phyloP scores from a whole-genome alignment of 176 grass and related monocot genomes.

The Puya raimondii region DNA sequence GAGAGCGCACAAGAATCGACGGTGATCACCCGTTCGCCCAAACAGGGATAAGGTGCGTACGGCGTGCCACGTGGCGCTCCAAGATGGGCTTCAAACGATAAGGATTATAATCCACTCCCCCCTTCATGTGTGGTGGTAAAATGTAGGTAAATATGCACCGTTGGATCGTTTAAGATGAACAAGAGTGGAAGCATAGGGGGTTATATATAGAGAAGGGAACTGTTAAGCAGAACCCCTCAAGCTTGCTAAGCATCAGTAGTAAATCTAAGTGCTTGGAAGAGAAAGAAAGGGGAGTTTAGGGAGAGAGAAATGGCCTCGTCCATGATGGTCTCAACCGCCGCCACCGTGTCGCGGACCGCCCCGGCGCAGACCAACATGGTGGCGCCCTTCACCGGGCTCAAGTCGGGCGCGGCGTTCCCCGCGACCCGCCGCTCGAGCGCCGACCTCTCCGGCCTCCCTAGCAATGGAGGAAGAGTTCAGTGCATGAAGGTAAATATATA shows the following conservation, averaged over 20 bases:
- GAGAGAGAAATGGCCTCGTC: constrained; percentile 39
- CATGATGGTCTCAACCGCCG: constrained; percentile 39
- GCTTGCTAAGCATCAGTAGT: not conserved
- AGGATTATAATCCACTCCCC: constrained; percentile 26
- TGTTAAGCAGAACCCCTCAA: not conserved
- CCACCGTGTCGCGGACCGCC: constrained; percentile 22
- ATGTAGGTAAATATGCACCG: not conserved
- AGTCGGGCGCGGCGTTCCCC: constrained; percentile 32
- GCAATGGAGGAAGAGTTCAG: constrained; percentile 51
- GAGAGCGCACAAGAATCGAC: not conserved
- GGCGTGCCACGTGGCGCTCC: constrained; percentile 7
- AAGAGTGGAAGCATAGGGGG: not conserved
- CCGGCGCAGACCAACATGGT: constrained; percentile 27
- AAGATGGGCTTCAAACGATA: constrained; percentile 14
- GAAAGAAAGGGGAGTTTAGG: not conserved
- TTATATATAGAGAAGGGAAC: constrained; percentile 20
- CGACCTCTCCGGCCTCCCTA: constrained; percentile 27
- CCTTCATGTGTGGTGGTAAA: constrained; percentile 30
- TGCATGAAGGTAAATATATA: constrained; percentile 62
- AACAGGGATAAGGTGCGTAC: constrained; percentile 10
- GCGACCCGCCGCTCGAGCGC: constrained; percentile 16
- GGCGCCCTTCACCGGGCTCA: constrained; percentile 47
- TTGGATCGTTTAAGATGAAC: not conserved
- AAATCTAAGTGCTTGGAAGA: not conserved
- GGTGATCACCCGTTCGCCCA: constrained; percentile 22